Percentiles rank a stretch among this genome's conserved stretches.
Evolutionary conservation across 768 basidiomycete species (phyloP).

Genomic region (Xerocomus potaroensis): DNA sequence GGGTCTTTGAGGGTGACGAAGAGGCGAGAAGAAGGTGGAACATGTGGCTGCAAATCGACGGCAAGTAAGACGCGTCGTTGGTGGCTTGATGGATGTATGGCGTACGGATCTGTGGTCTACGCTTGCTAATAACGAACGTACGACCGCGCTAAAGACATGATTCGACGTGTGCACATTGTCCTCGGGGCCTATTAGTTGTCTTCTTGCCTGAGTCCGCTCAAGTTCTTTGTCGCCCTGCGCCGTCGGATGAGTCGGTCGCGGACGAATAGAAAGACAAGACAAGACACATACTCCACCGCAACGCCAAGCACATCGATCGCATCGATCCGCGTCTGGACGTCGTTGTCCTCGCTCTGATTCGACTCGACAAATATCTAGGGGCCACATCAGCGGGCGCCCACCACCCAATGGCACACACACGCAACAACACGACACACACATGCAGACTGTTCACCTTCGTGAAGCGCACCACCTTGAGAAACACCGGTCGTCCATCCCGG

Average conservation of each 20-base stretch:
- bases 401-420: neutral
- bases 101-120: no score
- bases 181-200: constrained; percentile 24
- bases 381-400: constrained; percentile 8
- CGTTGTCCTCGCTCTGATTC: constrained; percentile 60
- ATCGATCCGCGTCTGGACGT: constrained; percentile 54
- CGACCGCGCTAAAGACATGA: neutral
- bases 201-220: constrained; percentile 36
- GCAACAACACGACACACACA: constrained; percentile 33
- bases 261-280: neutral
- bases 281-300: constrained; percentile 47
- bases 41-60: constrained; percentile 82
- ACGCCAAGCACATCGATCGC: constrained; percentile 61
- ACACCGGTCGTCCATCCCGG: constrained; percentile 39
- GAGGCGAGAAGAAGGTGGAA: constrained; percentile 71
- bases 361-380: constrained; percentile 62
- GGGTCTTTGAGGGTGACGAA: constrained; percentile 72
- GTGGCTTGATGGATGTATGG: neutral
- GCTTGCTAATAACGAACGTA: no score
- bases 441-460: constrained; percentile 64
- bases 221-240: constrained; percentile 34
- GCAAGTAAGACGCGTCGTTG: constrained; percentile 54
- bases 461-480: constrained; percentile 64
- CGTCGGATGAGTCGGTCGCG: constrained; percentile 1
- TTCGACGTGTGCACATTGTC: no score